These are phyloP conservation scores for Plasmodiophora brassicae DNA, from an alignment of 208 protist genomes.

Conservation along the genomic window DNA sequence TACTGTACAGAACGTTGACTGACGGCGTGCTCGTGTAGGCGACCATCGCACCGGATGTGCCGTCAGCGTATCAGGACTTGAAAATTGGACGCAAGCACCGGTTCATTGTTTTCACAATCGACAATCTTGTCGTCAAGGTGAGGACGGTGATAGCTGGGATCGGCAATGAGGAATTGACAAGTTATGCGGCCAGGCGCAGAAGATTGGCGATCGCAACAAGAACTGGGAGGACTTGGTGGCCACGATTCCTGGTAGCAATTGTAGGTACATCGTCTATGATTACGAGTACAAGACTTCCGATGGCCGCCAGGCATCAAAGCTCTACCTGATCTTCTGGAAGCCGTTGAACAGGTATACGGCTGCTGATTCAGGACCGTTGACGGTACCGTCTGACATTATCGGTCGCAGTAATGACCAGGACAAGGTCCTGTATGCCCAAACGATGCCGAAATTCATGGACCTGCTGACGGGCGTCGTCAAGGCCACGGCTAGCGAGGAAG, in stretches of 20 bases:
- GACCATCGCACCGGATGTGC: not conserved
- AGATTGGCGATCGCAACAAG: not conserved
- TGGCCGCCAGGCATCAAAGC: not conserved
- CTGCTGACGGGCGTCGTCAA: not conserved
- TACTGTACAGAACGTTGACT: too few relatives aligned
- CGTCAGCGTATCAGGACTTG: not conserved
- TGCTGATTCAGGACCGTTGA: too few relatives aligned
- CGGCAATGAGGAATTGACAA: not conserved
- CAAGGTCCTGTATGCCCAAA: not conserved
- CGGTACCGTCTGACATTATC: too few relatives aligned
- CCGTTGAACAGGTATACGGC: too few relatives aligned
- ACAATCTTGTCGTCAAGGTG: not conserved
- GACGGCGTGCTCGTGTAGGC: not conserved
- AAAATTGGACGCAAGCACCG: not conserved
- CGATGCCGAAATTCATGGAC: not conserved
- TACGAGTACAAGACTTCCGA: not conserved
- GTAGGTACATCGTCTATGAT: not conserved
- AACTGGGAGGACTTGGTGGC: not conserved
- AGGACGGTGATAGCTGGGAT: not conserved
- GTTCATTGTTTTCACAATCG: not conserved
- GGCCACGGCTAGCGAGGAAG: not conserved
- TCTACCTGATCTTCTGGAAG: not conserved
- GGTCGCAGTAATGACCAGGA: not conserved
- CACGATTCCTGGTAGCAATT: not conserved
- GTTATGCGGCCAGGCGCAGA: not conserved